Conservation (phyloP, 768 basidiomycete genomes). For the Lactifluus hygrophoroides region DNA sequence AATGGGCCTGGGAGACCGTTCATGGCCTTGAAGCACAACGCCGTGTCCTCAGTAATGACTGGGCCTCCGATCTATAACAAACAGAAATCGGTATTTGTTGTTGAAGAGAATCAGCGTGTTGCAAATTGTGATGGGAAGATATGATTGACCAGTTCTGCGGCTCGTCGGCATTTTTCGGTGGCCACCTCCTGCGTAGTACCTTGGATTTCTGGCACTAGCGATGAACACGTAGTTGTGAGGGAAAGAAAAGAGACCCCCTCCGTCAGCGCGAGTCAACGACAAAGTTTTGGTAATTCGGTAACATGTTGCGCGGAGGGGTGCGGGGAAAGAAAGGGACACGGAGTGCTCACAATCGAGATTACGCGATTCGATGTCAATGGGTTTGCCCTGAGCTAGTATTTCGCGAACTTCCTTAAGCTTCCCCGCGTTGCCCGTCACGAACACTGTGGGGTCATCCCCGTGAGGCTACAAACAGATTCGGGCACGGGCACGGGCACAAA, state of each 20-base stretch:
- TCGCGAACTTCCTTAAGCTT: constrained; percentile 84
- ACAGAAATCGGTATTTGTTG: too few relatives aligned
- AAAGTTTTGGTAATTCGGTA: not conserved
- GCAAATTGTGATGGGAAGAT: not conserved
- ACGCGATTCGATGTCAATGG: constrained; percentile 69
- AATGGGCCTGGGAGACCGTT: constrained; percentile 93
- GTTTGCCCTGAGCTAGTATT: constrained; percentile 63
- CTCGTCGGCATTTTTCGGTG: constrained; percentile 72
- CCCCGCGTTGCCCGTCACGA: constrained; percentile 92
- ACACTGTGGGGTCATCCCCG: constrained; percentile 41
- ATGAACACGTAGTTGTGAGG: not conserved
- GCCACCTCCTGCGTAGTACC: constrained; percentile 90
- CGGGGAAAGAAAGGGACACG: too few relatives aligned
- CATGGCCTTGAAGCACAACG: constrained; percentile 83
- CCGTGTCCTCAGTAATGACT: constrained; percentile 87
- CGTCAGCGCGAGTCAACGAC: not conserved
- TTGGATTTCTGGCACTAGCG: constrained; percentile 84
- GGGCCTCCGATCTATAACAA: constrained; percentile 38
- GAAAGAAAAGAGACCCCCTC: too few relatives aligned
- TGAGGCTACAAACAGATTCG: not conserved
- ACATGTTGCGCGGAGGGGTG: not conserved
- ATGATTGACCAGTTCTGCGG: constrained; percentile 63
- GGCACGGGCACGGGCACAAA: not conserved
- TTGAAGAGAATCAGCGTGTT: too few relatives aligned
- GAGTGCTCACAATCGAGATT: constrained; percentile 77